Percentiles rank a stretch among this genome's conserved stretches.
These are phyloP conservation scores for Carpinus fangiana DNA, from an alignment of 306 rosid genomes.

Conservation along the genomic window DNA sequence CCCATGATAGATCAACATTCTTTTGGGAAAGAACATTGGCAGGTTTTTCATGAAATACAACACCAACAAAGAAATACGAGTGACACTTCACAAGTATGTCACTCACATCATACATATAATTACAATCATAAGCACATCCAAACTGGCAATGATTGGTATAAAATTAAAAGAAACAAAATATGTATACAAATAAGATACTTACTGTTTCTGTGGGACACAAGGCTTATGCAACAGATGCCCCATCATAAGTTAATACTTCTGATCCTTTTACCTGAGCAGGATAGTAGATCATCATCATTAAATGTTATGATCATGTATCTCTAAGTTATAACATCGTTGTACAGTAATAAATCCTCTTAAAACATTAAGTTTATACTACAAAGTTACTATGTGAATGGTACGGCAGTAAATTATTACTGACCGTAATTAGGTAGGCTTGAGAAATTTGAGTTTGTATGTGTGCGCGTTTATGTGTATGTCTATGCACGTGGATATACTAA, in stretches of 20 bases:
- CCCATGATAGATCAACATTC: not conserved
- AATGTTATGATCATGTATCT: not conserved
- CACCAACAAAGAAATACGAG: not conserved
- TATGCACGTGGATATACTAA: not conserved
- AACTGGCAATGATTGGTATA: constrained; percentile 21
- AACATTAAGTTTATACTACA: not conserved
- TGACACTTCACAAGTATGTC: not conserved
- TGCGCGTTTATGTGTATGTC: constrained; percentile 4
- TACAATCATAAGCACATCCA: constrained; percentile 5
- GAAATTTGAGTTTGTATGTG: not conserved
- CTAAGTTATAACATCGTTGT: not conserved
- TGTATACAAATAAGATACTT: constrained; percentile 32
- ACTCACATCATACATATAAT: not conserved
- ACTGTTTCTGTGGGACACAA: constrained; percentile 76
- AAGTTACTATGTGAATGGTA: not conserved
- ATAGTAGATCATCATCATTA: constrained; percentile 13
- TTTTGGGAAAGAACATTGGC: not conserved
- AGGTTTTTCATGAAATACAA: not conserved
- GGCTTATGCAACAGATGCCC: constrained; percentile 76
- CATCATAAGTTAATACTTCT: constrained; percentile 65
- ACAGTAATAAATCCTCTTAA: not conserved
- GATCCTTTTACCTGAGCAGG: constrained; percentile 80
- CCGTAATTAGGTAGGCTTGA: not conserved
- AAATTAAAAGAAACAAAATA: constrained; percentile 12
- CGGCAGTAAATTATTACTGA: not conserved